A percentile compares a stretch with the other conserved stretches of the same genome.
phyloP scores from a whole-genome alignment of 306 rosid genomes.

The Aeschynomene evenia region DNA sequence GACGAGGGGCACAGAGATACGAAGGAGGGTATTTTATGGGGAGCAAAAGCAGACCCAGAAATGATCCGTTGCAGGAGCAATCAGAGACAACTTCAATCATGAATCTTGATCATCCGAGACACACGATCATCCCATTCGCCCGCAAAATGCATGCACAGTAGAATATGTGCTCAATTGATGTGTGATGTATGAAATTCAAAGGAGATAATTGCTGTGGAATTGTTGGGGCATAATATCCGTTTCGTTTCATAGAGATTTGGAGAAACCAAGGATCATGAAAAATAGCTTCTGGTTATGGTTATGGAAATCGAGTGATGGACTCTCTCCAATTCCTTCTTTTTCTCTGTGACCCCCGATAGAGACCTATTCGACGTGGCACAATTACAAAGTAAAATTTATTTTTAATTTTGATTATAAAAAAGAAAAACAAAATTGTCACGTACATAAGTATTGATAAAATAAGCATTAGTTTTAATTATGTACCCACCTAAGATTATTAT shows the following conservation, averaged over 20 bases:
- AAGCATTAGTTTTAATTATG: too few species aligned
- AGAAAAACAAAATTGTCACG: background rate
- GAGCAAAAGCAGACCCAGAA: slow-evolving; percentile 40
- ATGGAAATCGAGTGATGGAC: background rate
- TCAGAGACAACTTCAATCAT: slow-evolving; percentile 23
- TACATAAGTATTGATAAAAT: too few species aligned
- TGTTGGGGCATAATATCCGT: background rate
- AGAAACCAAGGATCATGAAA: background rate
- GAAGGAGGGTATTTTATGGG: background rate
- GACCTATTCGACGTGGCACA: slow-evolving; percentile 37
- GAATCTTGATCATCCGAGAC: slow-evolving; percentile 31
- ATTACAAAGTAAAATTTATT: background rate
- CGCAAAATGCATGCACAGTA: background rate
- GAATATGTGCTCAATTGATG: background rate
- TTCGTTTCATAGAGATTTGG: background rate
- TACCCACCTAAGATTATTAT: too few species aligned
- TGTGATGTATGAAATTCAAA: background rate
- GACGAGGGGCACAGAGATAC: background rate
- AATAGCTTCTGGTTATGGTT: background rate
- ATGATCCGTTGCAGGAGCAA: slow-evolving; percentile 36
- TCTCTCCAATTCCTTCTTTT: slow-evolving; percentile 3
- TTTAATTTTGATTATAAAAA: background rate
- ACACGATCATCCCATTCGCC: background rate
- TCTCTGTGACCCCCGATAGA: slow-evolving; percentile 27
- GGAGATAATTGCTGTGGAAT: background rate